Percentiles rank a stretch among this genome's conserved stretches.
These are phyloP conservation scores for Nitzschia sp. DNA, from an alignment of 108 stramenopile species.

Conservation along the genomic window DNA sequence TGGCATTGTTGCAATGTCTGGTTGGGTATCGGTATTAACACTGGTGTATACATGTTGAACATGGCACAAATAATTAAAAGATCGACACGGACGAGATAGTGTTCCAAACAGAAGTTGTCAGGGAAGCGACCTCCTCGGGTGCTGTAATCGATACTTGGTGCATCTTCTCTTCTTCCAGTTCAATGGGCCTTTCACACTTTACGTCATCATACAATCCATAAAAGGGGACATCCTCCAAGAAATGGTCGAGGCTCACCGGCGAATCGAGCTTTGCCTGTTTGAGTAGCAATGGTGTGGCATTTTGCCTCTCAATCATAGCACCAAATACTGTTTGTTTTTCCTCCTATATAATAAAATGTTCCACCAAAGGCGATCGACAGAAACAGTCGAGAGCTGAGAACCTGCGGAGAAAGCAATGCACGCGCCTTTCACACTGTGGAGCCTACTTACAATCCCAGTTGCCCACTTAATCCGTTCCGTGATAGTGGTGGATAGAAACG, in stretches of 20 bases:
- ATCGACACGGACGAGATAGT: constrained; percentile 1
- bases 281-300: constrained; percentile 24
- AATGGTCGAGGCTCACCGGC: constrained; percentile 19
- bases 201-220: constrained; percentile 36
- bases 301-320: constrained; percentile 6
- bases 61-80: too few species aligned
- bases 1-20: too few species aligned
- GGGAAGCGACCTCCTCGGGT: not conserved
- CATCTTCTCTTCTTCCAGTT: not conserved
- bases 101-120: constrained; percentile 1
- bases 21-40: too few species aligned
- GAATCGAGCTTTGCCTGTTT: constrained; percentile 20
- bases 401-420: too few species aligned
- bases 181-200: constrained; percentile 6
- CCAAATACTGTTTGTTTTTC: constrained; percentile 9
- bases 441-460: not conserved
- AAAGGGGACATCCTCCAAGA: constrained; percentile 38
- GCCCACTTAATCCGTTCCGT: constrained; percentile 9
- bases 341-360: too few species aligned
- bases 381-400: not conserved
- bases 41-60: too few species aligned
- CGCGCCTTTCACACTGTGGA: too few species aligned
- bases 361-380: not conserved
- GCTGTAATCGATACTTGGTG: not conserved
- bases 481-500: constrained; percentile 11